Base-by-base conservation (phyloP, 306 rosid genomes). In the Casuarina equisetifolia region DNA sequence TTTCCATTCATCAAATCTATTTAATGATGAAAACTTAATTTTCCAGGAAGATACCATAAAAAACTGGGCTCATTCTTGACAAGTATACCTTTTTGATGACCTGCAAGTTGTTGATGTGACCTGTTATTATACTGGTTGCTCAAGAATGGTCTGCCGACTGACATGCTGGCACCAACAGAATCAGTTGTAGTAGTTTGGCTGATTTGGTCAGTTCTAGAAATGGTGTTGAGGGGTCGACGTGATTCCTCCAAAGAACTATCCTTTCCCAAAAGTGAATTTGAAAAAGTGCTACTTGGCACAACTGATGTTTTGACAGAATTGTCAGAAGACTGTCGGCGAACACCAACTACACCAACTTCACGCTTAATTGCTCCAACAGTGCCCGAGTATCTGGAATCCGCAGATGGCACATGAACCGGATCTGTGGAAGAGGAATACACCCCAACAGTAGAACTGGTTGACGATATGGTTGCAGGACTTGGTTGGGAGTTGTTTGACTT, bases 401-500 rank as follows among this genome's bases (percentile, higher is more conserved):
- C 98, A 76, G 99, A 92, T 63, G 99, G 99, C 69, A 96, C 98
- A 74, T 96, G 99, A 77, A 96, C 99, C 20, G 99, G 99, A 87
- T 96, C 99, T 20, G 94, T 91, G 58, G 98, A 86, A 82, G 99
- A 96, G 55, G 96, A 91, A 91, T 96, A 93, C 76, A 96, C 85
- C 75, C 98, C 98, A 72, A 96, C 83, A 81, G 89, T 89, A 82
- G 98, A 87, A 80, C 86, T 88, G 83, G 79, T 83, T 67, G 94
- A 85, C 17, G 88, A 87, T 57, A 58, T 59, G 49, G 79, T 49
- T 16, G 89, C 79, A 81, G 97, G 81, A 74, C 78, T 81, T 67
- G 85, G 85, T 15, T 86, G 90, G 66, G 77, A 63, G 43, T 43
- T 81, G 79, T 83, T 85, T n/a, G 90, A 81, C 85, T 92, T 87